Conservation (phyloP, 805 yeast genomes). For the Wickerhamomyces bovis region DNA sequence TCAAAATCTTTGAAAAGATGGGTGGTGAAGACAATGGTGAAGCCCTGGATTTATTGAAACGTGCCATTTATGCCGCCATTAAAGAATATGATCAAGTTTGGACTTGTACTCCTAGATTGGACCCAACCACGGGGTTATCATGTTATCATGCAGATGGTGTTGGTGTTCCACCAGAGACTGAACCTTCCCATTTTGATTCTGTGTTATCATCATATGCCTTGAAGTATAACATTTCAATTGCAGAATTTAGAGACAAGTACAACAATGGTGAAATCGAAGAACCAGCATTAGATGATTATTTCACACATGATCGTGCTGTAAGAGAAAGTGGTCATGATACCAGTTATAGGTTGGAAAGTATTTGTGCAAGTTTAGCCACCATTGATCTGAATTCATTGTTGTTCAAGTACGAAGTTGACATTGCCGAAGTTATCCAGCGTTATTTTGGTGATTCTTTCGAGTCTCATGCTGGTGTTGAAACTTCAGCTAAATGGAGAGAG, state of each 20-base stretch:
- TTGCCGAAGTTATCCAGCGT: conserved; percentile 54
- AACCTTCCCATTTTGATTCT: conserved; percentile 76
- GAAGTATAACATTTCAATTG: conserved; percentile 51
- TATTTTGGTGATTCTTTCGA: conserved; percentile 46
- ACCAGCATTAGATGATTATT: conserved; percentile 82
- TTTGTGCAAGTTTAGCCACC: conserved; percentile 85
- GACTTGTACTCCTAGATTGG: conserved; percentile 70
- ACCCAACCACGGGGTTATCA: conserved; percentile 69
- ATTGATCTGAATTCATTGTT: conserved; percentile 81
- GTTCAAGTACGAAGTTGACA: conserved; percentile 86
- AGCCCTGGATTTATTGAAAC: conserved; percentile 54
- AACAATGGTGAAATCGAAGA: conserved; percentile 61
- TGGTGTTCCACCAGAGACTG: conserved; percentile 98
- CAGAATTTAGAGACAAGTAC: conserved; percentile 63
- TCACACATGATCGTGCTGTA: conserved; percentile 88
- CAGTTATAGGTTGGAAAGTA: conserved; percentile 81
- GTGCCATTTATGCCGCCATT: conserved; percentile 73
- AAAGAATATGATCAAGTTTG: conserved; percentile 81
- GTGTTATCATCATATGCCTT: conserved; percentile 62
- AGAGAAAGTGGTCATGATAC: conserved; percentile 98
- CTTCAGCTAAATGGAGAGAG: conserved; percentile 54
- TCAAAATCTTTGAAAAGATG: conserved; percentile 57
- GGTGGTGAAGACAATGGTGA: conserved; percentile 40
- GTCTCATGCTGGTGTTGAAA: conserved; percentile 36
- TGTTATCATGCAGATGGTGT: conserved; percentile 85